Evolutionary conservation across 1,139 yeast species (phyloP), one percentile per base, ranked within the genome.

Genomic region (Kazachstania sp.): DNA sequence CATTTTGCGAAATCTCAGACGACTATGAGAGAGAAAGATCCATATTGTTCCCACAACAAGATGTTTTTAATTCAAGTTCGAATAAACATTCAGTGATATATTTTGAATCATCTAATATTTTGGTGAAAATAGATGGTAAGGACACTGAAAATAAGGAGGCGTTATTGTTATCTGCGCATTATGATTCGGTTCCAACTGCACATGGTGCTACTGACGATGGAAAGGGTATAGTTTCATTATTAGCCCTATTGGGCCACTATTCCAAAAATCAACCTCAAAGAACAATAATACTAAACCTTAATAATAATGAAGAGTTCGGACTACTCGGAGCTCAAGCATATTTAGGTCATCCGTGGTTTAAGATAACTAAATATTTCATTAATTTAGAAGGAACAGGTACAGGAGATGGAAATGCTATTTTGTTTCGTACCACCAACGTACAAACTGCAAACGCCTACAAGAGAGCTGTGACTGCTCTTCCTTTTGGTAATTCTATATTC

Each of bases 331-430:
- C 97, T 0, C 74, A 75, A 45, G 77, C 86, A 0, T 88, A 87
- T 60, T 69, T 85, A 49, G 63, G 71, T 35, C 95, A 88, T 61
- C 82, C 85, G 15, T 87, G 95, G 95, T 73, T 78, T 31, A 66
- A 74, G 44, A 67, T 75, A 15, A 79, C 84, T 3, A 72, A 72
- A 40, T 83, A 77, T 54, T 85, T 90, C 54, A 72, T 90, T 56
- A 90, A 90, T 61, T 70, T 90, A 53, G 97, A 90, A 70, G 97
- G 97, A n/a, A 86, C 96, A 0, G 97, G 97, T 3, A 86, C 95
- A 3, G 96, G 96, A 28, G 44, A 45, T 40, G 95, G 95, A 6
- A 79, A 85, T 52, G 90, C 96, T 0, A 74, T 86, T 35, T 69
- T 90, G 41, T 87, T 90, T 65, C 74, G 97, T 64, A 82, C 92